Base-by-base conservation (phyloP, 192 early-diverging fungal genomes). In the Dimargaris cristalligena region DNA sequence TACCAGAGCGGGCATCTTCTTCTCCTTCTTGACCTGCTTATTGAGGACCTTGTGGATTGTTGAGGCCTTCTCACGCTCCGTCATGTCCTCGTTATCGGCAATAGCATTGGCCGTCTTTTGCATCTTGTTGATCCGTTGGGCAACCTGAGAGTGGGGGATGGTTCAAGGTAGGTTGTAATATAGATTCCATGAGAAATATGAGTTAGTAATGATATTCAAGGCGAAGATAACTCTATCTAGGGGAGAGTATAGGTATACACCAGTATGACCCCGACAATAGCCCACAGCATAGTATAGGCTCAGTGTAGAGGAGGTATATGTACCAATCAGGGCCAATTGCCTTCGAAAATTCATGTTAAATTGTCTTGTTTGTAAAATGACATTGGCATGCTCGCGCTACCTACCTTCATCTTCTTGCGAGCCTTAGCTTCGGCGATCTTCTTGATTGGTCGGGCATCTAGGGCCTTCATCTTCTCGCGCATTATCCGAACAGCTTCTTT, bases 351-450 rank as follows among this genome's bases (percentile, higher is more conserved):
- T n/a, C n/a, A n/a, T n/a, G n/a, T n/a, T n/a, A n/a, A n/a, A n/a
- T n/a, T n/a, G n/a, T n/a, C n/a, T n/a, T n/a, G n/a, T n/a, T n/a
- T n/a, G n/a, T n/a, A 60, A 25, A 54, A 10, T 59, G 48, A 25
- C 16, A 63, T 26, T 31, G 0, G 32, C 29, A 16, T 32, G 31
- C 44, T 29, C 0, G 41, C 28, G 32, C 29, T 16, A 48, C 8
- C 44, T 60, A 69, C 74, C 61, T 85, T 77, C 67, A 88, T 73
- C 83, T 94, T 89, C 78, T 99, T 95, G 52, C 96, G 78, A 45
- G 89, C 91, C 73, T 92, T 97, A 47, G 96, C 96, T 75, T 99
- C 96, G 11, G 91, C 92, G 34, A 99, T 85, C 80, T 97, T 99
- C 71, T 99, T 99, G 72, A 99, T 99, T 23, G 96, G 93, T 26